A percentile compares a stretch with the other conserved stretches of the same genome.
These are phyloP conservation scores for Tubosaeta brunneosetosa DNA, from an alignment of 768 basidiomycete genomes.

Conservation along the genomic window DNA sequence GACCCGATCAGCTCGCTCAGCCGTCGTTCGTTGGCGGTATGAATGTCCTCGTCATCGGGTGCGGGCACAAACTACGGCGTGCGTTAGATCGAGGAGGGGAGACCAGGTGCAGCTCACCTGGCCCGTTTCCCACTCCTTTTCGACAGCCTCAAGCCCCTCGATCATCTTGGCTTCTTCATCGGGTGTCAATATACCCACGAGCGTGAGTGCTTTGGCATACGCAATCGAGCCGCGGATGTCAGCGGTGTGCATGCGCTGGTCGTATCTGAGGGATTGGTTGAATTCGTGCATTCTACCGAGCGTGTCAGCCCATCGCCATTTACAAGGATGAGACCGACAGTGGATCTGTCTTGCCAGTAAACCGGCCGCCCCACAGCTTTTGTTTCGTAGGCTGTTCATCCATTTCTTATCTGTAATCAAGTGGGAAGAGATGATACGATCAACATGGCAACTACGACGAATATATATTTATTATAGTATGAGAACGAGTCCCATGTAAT, in stretches of 20 bases:
- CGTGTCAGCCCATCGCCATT: background rate
- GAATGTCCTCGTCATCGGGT: constrained; percentile 96
- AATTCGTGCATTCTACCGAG: constrained; percentile 86
- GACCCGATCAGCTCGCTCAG: constrained; percentile 90
- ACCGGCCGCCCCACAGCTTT: constrained; percentile 86
- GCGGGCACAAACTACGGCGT: constrained; percentile 61
- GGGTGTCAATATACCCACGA: constrained; percentile 73
- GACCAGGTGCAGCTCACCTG: constrained; percentile 36
- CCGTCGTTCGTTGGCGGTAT: constrained; percentile 96
- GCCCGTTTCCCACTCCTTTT: constrained; percentile 80
- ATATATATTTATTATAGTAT: background rate
- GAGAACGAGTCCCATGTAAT: background rate
- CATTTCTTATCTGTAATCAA: constrained; percentile 22
- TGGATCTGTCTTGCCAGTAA: constrained; percentile 83
- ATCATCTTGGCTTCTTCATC: constrained; percentile 73
- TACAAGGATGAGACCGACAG: constrained; percentile 5
- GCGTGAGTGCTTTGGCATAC: constrained; percentile 82
- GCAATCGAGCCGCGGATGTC: constrained; percentile 95
- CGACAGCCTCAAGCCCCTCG: constrained; percentile 69
- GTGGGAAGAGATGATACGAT: background rate
- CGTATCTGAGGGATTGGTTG: constrained; percentile 94
- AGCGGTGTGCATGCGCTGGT: constrained; percentile 87
- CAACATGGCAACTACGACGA: background rate
- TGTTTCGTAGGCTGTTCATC: constrained; percentile 48
- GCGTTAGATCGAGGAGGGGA: background rate